phyloP scores from a whole-genome alignment of 208 protist genomes.

The Acanthamoeba triangularis region DNA sequence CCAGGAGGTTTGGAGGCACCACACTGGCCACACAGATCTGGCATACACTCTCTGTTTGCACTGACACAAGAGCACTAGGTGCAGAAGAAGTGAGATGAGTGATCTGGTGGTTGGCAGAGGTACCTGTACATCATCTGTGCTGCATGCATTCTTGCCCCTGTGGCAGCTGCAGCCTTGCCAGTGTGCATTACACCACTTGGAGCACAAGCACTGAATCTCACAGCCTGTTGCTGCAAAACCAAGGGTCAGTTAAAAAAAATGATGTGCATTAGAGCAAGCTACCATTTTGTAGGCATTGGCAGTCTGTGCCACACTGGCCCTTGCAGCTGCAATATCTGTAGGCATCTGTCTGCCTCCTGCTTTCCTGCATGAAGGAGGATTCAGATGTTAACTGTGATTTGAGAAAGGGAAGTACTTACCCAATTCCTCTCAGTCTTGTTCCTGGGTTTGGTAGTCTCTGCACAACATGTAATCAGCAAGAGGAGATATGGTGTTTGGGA shows the following conservation, averaged over 20 bases:
- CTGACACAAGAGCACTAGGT: neutral
- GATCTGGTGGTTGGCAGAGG: too few species aligned
- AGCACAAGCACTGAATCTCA: neutral
- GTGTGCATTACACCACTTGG: neutral
- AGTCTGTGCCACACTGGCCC: neutral
- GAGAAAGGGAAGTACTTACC: too few species aligned
- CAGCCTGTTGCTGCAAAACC: neutral
- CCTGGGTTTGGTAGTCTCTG: too few species aligned
- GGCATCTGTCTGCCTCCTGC: neutral
- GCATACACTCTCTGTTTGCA: neutral
- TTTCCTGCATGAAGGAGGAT: neutral
- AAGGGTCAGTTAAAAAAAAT: too few species aligned
- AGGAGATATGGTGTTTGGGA: too few species aligned
- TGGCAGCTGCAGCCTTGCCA: neutral
- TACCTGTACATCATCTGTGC: neutral
- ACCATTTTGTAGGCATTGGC: neutral
- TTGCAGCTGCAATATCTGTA: neutral
- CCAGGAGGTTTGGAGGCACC: neutral
- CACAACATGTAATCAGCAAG: too few species aligned
- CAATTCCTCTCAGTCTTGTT: too few species aligned
- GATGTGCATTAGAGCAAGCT: neutral
- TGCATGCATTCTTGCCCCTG: neutral
- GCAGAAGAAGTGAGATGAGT: neutral
- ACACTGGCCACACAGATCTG: neutral
- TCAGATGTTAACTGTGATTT: too few species aligned